Base-by-base conservation (phyloP, 495 filamentous ascomycete genomes). In the Astrocystis sublimbata region DNA sequence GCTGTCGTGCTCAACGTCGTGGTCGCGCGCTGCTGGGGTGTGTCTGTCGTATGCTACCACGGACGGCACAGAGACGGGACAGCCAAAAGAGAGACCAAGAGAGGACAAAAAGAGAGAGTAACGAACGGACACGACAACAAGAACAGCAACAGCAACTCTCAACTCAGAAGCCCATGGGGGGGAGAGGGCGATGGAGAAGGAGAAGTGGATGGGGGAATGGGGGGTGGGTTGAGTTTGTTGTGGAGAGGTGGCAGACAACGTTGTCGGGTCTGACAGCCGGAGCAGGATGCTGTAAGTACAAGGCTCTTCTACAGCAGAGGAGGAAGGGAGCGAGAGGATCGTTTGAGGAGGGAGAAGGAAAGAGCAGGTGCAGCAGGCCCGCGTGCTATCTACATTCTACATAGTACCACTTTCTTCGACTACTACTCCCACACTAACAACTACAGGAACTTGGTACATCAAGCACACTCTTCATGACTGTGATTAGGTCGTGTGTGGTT, bases 71-170 rank as follows among this genome's bases (percentile, higher is more conserved):
- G 23, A 43, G n/a, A 43, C 3, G 23, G 17, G 30, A 49, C 46
- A 46, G 43, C 28, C 13, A 31, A 46, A 12, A 52, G 41, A 60
- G 4, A 19, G 33, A 62, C 12, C 4, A 30, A 57, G 47, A n/a
- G 45, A 52, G 6, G 50, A 64, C 60, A 64, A 64, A 54, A 56
- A 53, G 36, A 17, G 21, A 42, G 46, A 56, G 51, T 56, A 56
- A 56, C 60, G 60, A 62, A 62, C 56, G 60, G 60, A 62, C 60
- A 45, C 60, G 49, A 56, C 60, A 19, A 40, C 59, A 52, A 38
- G 35, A 36, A n/a, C n/a, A n/a, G n/a, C n/a, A n/a, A n/a, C n/a
- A n/a, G n/a, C n/a, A n/a, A n/a, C n/a, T n/a, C n/a, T n/a, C n/a
- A n/a, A n/a, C n/a, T n/a, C n/a, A n/a, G n/a, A n/a, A n/a, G n/a